These are phyloP conservation scores for Penicillium steckii DNA, from an alignment of 495 filamentous ascomycete species.

Conservation along the genomic window DNA sequence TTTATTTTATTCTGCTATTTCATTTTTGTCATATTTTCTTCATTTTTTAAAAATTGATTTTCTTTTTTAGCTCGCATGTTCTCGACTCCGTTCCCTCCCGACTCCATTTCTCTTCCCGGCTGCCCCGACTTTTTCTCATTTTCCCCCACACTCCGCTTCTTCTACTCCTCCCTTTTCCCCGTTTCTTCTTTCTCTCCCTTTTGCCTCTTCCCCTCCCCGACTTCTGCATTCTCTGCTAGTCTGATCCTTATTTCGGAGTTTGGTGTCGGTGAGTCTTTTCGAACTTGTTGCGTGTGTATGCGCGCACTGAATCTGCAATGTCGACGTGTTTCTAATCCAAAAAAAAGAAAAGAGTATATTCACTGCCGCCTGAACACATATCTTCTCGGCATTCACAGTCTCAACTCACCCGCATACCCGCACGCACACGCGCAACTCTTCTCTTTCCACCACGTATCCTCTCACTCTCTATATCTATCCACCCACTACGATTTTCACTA, in stretches of 20 bases:
- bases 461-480: background rate
- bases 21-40: slow-evolving; percentile 10
- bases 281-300: too few species aligned
- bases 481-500: background rate
- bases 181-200: background rate
- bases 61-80: background rate
- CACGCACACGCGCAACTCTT: background rate
- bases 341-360: background rate
- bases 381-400: too few species aligned
- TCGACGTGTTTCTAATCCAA: slow-evolving; percentile 3
- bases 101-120: slow-evolving; percentile 29
- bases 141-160: slow-evolving; percentile 43
- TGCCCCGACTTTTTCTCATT: slow-evolving; percentile 38
- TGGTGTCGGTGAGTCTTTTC: background rate
- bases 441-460: background rate
- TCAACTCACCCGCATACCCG: background rate
- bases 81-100: slow-evolving; percentile 28
- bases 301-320: slow-evolving; percentile 14
- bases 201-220: background rate
- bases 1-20: slow-evolving; percentile 13
- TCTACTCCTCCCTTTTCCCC: background rate
- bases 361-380: slow-evolving; percentile 1
- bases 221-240: background rate
- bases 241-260: too few species aligned
- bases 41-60: background rate